Base-by-base conservation (phyloP, 2,329 filamentous ascomycete species). In the Fusarium cicatricum region DNA sequence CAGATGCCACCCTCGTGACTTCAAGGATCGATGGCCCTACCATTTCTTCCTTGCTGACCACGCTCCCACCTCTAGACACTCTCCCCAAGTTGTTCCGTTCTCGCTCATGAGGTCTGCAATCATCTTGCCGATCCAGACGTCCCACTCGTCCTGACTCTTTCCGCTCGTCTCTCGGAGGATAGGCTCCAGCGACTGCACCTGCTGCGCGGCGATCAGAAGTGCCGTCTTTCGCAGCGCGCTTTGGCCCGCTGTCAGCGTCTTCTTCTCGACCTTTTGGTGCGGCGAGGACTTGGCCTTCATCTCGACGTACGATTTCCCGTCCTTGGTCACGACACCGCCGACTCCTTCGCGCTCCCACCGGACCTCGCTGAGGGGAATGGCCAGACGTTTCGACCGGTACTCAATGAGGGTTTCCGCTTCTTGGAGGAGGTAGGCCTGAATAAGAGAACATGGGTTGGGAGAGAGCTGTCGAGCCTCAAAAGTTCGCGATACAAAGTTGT, bases 111-210 rank as follows among this genome's bases (percentile, higher is more conserved):
- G 75, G 74, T 95, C 90, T 40, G 85, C 85, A 83, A 92, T 94
- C 89, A 97, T 91, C 74, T 89, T 91, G 34, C 88, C 87, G 77
- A 90, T 86, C 93, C 93, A 97, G 36, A 86, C 81, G 72, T 96
- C 90, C 92, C 92, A 97, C 76, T 97, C 93, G 65, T 96, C 92
- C 70, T 90, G 86, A 68, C 89, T 91, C 80, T 96, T 96, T 12
- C 89, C 90, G 69, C 90, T 96, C 39, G 87, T 86, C 68, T 96
- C 90, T 66, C 90, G 85, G 65, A 97, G 78, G 54, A 95, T 77
- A 5, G 91, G 91, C 74, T 97, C 93, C 67, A 97, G 78, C 60
- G 89, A 89, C 71, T 95, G 91, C 48, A 96, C 91, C 81, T 92
- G 85, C 71, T 93, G 90, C 46, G 96, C 85, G 6, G 93, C 86